Base-by-base conservation (phyloP, 2,329 filamentous ascomycete genomes). In the Ophiostoma sp. region DNA sequence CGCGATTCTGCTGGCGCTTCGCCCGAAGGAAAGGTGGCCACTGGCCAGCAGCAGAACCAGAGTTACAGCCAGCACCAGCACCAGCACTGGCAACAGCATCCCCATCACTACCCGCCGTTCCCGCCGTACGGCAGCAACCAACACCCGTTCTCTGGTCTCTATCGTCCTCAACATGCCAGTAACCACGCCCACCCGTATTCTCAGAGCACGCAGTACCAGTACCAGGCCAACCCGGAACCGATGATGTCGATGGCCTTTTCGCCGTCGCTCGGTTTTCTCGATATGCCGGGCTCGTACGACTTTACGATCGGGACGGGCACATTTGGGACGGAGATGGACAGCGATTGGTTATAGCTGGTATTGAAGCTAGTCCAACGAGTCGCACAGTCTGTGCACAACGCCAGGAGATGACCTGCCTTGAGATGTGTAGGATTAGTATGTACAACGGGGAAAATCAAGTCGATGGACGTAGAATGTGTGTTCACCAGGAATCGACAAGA, bases 191-290 rank as follows among this genome's bases (percentile, higher is more conserved):
- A 39, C 35, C 15, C 62, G 5, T 33, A 48, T 15, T n/a, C 36
- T 6, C 39, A 31, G 8, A 31, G n/a, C 64, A 41, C 20, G 8
- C 65, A 39, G 13, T 48, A 67, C 39, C 13, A n/a, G 39, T 66
- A 66, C 64, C n/a, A 23, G n/a, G n/a, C 64, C 64, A 57, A 66
- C 62, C 23, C 64, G n/a, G 64, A 66, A 27, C 65, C 39, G 7
- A 20, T 44, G 13, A 27, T 44, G 44, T 35, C 66, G 0, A 17
- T 57, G 57, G 5, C 62, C 1, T 68, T 27, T 39, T 57, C 70
- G 27, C 70, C 65, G 39, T 71, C 70, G 27, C 41, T 69, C 6
- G 67, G 69, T 31, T 71, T 69, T 52, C 41, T 71, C 20, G 70
- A 71, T 15, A 41, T 71, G 36, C 70, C 70, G n/a, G 69, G 67